Evolutionary conservation across 129 eudicot genomes (phyloP).

Genomic region (Pittosporum tobira): DNA sequence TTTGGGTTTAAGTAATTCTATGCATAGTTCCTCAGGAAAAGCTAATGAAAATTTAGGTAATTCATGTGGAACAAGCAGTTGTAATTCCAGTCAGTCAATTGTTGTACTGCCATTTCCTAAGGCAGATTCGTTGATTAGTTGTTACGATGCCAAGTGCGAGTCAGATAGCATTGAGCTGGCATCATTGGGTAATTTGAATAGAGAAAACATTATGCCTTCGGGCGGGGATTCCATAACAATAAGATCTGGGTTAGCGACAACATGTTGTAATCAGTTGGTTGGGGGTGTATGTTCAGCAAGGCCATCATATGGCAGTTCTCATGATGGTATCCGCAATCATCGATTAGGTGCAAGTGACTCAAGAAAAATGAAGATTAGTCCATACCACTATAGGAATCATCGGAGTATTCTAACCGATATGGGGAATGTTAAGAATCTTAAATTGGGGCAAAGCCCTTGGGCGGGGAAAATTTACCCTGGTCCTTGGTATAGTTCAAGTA

Average conservation of each 20-base stretch:
- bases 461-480: conserved; percentile 12
- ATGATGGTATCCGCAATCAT: background rate
- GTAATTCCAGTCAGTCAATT: background rate
- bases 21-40: background rate
- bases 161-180: background rate
- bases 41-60: background rate
- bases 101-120: background rate
- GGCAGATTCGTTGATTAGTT: background rate
- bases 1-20: background rate
- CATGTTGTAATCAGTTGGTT: conserved; percentile 9
- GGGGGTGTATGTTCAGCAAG: conserved; percentile 3
- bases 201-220: conserved; percentile 18
- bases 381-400: background rate
- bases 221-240: background rate
- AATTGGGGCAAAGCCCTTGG: conserved; percentile 11
- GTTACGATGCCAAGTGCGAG: background rate
- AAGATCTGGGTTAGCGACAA: background rate
- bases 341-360: background rate
- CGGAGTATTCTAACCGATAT: background rate
- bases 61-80: background rate
- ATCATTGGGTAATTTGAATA: conserved; percentile 3
- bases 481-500: conserved; percentile 5
- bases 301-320: background rate
- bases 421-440: conserved; percentile 7
- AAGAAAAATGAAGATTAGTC: conserved; percentile 13